Evolutionary conservation across 73 alveolate species (phyloP).

Genomic region (Blepharisma japonicum): DNA sequence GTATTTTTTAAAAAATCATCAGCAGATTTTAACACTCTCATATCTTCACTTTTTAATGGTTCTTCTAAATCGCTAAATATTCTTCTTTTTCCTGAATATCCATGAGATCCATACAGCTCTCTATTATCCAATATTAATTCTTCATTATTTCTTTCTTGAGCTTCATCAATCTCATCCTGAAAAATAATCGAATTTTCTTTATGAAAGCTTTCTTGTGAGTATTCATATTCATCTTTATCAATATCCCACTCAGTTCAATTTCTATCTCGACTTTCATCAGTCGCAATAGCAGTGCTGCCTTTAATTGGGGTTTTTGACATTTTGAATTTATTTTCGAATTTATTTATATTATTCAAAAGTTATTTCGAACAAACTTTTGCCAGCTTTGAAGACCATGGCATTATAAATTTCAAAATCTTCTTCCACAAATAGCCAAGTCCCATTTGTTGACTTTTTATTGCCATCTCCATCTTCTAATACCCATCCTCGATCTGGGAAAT

Average conservation of each 20-base stretch:
- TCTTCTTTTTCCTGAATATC: background rate
- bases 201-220: no score
- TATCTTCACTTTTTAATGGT: background rate
- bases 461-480: constrained; percentile 56
- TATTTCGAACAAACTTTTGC: constrained; percentile 41
- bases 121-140: background rate
- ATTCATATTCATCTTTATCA: no score
- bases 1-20: no score
- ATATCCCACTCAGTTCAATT: no score
- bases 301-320: no score
- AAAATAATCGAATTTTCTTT: no score
- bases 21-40: no score
- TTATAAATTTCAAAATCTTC: constrained; percentile 51
- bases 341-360: background rate
- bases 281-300: no score
- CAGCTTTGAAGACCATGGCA: constrained; percentile 55
- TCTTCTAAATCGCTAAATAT: constrained; percentile 15
- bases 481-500: constrained; percentile 37
- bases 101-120: background rate
- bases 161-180: no score
- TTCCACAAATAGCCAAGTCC: constrained; percentile 68
- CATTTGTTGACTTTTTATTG: constrained; percentile 52
- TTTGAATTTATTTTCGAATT: background rate
- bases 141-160: no score
- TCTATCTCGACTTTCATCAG: no score